phyloP scores from a whole-genome alignment of 108 stramenopile genomes.

The Cyclotella choctawhatcheeana region DNA sequence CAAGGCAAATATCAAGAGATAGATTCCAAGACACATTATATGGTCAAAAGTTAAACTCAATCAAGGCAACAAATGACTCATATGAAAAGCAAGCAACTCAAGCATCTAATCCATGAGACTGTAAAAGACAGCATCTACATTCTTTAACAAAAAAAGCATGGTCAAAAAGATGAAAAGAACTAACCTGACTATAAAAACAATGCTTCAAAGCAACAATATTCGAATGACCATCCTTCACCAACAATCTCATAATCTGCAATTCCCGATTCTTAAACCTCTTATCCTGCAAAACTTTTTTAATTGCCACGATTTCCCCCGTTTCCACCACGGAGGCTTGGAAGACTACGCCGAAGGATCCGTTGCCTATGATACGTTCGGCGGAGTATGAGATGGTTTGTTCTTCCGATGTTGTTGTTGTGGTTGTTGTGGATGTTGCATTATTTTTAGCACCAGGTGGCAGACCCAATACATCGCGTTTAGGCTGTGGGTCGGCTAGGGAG shows the following conservation, averaged over 20 bases:
- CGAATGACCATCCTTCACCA: constrained; percentile 94
- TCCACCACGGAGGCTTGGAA: constrained; percentile 97
- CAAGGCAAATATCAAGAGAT: neutral
- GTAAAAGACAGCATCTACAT: constrained; percentile 10
- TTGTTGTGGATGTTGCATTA: neutral
- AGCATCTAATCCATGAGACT: no score
- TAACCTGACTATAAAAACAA: constrained; percentile 95
- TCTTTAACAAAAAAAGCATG: constrained; percentile 3
- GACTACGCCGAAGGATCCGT: constrained; percentile 98
- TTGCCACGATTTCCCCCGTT: constrained; percentile 93
- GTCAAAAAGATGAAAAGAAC: constrained; percentile 8
- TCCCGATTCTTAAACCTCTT: constrained; percentile 99
- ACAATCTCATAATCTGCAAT: constrained; percentile 97
- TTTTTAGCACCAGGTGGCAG: neutral
- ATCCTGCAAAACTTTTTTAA: constrained; percentile 98
- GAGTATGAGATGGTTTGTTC: constrained; percentile 91
- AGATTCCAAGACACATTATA: neutral
- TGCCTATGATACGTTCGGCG: constrained; percentile 97
- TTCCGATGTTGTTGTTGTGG: neutral
- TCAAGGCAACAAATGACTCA: neutral
- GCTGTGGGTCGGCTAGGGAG: constrained; percentile 10
- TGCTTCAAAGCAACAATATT: constrained; percentile 97
- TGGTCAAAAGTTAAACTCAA: neutral
- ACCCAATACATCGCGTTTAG: neutral
- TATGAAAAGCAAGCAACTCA: no score